Conservation (phyloP, 257 asterid species). For the Rhazya stricta region DNA sequence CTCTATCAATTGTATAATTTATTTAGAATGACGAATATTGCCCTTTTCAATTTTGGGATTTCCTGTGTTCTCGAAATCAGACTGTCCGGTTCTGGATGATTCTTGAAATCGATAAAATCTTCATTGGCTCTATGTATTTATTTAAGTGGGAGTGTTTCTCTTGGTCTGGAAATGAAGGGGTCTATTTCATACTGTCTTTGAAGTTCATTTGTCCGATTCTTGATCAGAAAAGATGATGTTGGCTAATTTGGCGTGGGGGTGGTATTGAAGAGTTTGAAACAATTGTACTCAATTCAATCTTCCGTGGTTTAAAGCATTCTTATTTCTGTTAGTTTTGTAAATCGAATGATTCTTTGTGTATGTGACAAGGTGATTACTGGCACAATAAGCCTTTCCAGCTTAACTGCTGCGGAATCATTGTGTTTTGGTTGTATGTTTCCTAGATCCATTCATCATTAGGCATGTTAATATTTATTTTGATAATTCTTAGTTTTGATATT, state of each 20-base stretch:
- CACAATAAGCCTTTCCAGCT: not conserved
- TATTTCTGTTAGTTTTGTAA: not conserved
- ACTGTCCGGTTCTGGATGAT: not conserved
- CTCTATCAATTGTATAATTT: not conserved
- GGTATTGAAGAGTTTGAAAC: not conserved
- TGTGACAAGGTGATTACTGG: not conserved
- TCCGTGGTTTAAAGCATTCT: not conserved
- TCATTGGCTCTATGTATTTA: not conserved
- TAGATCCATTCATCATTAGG: not conserved
- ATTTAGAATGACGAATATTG: not conserved
- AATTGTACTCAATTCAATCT: not conserved
- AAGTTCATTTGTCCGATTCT: not conserved
- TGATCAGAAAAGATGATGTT: not conserved
- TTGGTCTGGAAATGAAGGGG: not conserved
- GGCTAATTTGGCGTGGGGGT: not conserved
- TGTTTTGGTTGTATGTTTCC: not conserved
- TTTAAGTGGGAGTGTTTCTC: not conserved
- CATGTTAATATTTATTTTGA: too few species aligned
- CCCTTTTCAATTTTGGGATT: not conserved
- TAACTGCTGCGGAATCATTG: not conserved
- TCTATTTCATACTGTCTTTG: not conserved
- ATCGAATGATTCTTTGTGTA: not conserved
- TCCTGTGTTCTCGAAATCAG: not conserved
- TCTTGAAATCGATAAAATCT: constrained; percentile 2
- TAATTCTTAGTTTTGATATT: not conserved